Percentiles rank a stretch among this genome's conserved stretches.
These are phyloP conservation scores for sweet orange (Citrus sinensis) DNA, from an alignment of 345 rosid species.

Conservation along the genomic window DNA sequence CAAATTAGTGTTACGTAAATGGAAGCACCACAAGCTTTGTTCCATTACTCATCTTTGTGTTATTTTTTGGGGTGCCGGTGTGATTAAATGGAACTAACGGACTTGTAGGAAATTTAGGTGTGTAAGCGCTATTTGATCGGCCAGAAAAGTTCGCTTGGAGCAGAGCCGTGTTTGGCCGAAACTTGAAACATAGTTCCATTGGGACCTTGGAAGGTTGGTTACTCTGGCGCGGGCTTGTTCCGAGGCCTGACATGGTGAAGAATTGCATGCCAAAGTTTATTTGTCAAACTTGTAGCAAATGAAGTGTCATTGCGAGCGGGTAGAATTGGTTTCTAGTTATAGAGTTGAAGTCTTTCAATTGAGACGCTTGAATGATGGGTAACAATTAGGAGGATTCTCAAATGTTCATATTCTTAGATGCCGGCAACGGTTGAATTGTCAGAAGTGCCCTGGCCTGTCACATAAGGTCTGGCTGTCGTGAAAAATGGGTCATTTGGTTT, in stretches of 20 bases:
- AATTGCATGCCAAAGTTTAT: constrained; percentile 46
- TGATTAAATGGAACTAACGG: constrained; percentile 48
- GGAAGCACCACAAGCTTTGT: constrained; percentile 59
- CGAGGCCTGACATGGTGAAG: constrained; percentile 55
- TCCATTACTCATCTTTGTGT: constrained; percentile 55
- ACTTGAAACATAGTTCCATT: constrained; percentile 64
- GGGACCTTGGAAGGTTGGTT: constrained; percentile 72
- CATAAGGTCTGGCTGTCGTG: constrained; percentile 65
- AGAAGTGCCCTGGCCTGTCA: constrained; percentile 58
- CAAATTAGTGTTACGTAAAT: constrained; percentile 42
- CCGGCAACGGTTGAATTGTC: constrained; percentile 46
- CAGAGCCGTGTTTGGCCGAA: constrained; percentile 55
- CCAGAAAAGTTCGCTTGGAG: constrained; percentile 59
- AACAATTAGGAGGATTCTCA: constrained; percentile 13
- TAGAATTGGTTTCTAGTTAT: constrained; percentile 37
- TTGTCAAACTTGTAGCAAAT: constrained; percentile 42
- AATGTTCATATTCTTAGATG: constrained; percentile 22
- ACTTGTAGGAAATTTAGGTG: constrained; percentile 39
- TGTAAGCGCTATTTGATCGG: constrained; percentile 45
- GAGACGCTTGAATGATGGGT: constrained; percentile 20
- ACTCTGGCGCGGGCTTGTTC: constrained; percentile 49
- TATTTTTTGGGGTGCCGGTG: constrained; percentile 54
- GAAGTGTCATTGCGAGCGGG: constrained; percentile 56
- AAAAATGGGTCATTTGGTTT: constrained; percentile 32
- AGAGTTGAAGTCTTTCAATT: constrained; percentile 33